Conservation (phyloP, 495 filamentous ascomycete genomes). For the Aspergillus affinis region DNA sequence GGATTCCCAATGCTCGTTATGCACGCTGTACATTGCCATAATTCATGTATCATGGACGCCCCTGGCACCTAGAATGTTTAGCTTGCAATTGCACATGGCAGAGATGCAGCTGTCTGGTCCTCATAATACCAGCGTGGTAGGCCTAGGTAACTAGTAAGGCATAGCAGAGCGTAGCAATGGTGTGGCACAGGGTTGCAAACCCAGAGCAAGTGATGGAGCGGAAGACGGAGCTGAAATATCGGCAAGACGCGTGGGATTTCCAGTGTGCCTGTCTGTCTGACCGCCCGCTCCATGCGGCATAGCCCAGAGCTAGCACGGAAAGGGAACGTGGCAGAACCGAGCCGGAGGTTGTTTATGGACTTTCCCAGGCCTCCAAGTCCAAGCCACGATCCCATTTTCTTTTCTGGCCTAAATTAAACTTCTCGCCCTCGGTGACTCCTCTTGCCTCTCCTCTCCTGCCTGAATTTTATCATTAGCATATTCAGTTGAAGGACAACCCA, state of each 20-base stretch:
- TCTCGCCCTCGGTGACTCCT: background rate
- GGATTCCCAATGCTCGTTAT: background rate
- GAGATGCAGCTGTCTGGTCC: background rate
- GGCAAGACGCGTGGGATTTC: slow-evolving; percentile 8
- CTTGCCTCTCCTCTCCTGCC: background rate
- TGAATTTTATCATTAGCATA: background rate
- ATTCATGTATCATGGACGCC: slow-evolving; percentile 1
- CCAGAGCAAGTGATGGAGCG: background rate
- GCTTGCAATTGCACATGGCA: background rate
- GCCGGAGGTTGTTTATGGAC: slow-evolving; percentile 1
- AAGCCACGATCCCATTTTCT: background rate
- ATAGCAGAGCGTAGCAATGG: background rate
- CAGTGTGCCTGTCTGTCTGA: slow-evolving; percentile 8
- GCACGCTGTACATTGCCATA: background rate
- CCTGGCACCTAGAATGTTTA: background rate
- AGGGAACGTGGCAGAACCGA: slow-evolving; percentile 28
- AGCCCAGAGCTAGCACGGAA: slow-evolving; percentile 14
- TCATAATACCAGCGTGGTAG: background rate
- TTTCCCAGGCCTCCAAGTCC: background rate
- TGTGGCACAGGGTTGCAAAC: slow-evolving; percentile 2
- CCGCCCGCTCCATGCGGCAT: slow-evolving; percentile 19
- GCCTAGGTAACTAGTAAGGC: background rate
- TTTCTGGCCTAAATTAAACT: background rate
- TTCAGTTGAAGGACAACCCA: background rate
- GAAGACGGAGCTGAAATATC: slow-evolving; percentile 1